Conservation (phyloP, 2,329 filamentous ascomycete species). For the Colletotrichum truncatum region DNA sequence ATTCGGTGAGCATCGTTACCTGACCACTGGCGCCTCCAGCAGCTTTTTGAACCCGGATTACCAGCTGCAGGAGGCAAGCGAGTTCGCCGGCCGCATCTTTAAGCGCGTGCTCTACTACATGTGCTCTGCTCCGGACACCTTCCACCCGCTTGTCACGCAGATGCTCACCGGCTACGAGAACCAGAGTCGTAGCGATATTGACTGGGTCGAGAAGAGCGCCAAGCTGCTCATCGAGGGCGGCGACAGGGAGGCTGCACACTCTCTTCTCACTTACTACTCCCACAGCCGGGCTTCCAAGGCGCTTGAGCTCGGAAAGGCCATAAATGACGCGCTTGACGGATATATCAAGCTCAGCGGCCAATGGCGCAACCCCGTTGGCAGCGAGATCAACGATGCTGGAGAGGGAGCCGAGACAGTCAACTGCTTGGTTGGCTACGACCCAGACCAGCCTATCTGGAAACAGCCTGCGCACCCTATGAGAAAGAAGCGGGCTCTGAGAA, state of each 20-base stretch:
- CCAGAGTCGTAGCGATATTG: conserved; percentile 31
- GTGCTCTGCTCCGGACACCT: conserved; percentile 35
- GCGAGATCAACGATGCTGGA: conserved; percentile 42
- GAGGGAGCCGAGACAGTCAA: conserved; percentile 44
- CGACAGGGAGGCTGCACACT: conserved; percentile 32
- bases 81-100: conserved; percentile 38
- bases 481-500: not conserved
- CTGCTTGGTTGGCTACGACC: conserved; percentile 41
- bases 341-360: conserved; percentile 36
- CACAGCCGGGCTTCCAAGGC: conserved; percentile 34
- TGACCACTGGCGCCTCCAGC: conserved; percentile 36
- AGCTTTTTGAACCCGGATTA: conserved; percentile 38
- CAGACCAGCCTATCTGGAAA: conserved; percentile 35
- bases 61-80: conserved; percentile 37
- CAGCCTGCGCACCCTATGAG: conserved; percentile 16
- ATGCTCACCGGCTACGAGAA: conserved; percentile 36
- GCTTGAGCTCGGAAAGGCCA: conserved; percentile 32
- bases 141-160: conserved; percentile 36
- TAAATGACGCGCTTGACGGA: conserved; percentile 34
- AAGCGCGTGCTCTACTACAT: conserved; percentile 41
- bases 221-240: conserved; percentile 28
- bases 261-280: conserved; percentile 36
- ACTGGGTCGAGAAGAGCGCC: conserved; percentile 36
- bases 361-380: conserved; percentile 37
- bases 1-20: conserved; percentile 38